Evolutionary conservation across 768 basidiomycete genomes (phyloP).

Genomic region (Psilocybe azurescens): DNA sequence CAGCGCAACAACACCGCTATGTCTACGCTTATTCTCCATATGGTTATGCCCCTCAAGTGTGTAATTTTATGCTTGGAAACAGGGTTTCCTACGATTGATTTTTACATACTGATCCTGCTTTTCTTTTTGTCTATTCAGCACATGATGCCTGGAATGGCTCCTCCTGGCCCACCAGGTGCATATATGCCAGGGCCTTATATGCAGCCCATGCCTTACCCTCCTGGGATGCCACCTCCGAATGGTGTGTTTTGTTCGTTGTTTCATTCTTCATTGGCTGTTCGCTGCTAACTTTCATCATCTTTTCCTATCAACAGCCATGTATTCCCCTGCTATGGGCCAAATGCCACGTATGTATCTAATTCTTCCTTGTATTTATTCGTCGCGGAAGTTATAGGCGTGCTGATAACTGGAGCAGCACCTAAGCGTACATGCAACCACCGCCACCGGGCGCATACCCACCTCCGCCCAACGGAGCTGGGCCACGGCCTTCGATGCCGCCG

Average conservation of each 20-base stretch:
- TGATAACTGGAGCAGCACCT: constrained; percentile 45
- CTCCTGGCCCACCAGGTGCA: constrained; percentile 75
- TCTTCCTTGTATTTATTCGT: background rate
- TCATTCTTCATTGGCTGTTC: constrained; percentile 10
- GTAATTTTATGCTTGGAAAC: constrained; percentile 24
- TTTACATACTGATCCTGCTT: background rate
- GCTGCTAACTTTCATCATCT: constrained; percentile 9
- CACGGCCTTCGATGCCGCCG: constrained; percentile 89
- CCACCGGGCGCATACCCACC: constrained; percentile 80
- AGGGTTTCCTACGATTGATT: background rate
- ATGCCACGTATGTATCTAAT: constrained; percentile 75
- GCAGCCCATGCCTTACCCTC: constrained; percentile 86
- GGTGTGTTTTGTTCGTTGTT: constrained; percentile 44
- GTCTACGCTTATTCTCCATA: constrained; percentile 82
- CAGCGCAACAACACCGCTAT: constrained; percentile 53
- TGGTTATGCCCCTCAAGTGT: constrained; percentile 76
- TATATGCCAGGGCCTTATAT: constrained; percentile 85
- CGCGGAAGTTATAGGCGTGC: constrained; percentile 5
- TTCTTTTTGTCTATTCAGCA: constrained; percentile 44
- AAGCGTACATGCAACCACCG: constrained; percentile 80
- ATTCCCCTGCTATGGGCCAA: constrained; percentile 82
- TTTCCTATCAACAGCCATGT: constrained; percentile 62
- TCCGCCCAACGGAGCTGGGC: constrained; percentile 77
- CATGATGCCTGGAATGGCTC: constrained; percentile 87
- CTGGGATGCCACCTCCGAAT: constrained; percentile 79